phyloP scores from a whole-genome alignment of 2,329 filamentous ascomycete genomes.

The Ceratocystis eucalypticola region DNA sequence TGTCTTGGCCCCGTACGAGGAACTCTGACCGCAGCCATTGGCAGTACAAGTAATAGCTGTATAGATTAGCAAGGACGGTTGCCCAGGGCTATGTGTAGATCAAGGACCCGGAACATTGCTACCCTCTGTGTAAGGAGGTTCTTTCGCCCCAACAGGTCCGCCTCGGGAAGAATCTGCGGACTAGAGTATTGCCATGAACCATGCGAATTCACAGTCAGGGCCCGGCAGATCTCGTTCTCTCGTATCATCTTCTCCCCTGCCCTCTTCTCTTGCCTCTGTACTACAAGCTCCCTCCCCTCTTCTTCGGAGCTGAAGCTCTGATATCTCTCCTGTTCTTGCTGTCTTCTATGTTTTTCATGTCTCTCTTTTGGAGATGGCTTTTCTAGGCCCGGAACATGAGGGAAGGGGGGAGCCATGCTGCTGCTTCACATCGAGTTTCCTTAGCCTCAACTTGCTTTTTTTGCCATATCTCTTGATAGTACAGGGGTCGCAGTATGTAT shows the following conservation, averaged over 20 bases:
- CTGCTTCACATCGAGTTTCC: constrained; percentile 8
- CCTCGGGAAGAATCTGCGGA: not conserved
- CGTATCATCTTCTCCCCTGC: not conserved
- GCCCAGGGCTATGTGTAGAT: not conserved
- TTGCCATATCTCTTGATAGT: not conserved
- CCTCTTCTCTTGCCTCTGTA: not conserved
- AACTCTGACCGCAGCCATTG: not conserved
- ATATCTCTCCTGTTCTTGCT: constrained; percentile 8
- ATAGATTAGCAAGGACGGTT: not conserved
- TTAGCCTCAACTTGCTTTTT: constrained; percentile 4
- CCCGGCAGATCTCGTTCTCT: not conserved
- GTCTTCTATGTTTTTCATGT: not conserved
- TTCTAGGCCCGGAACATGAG: not conserved
- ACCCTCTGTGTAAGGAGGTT: not conserved
- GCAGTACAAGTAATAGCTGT: not conserved
- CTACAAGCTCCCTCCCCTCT: not conserved
- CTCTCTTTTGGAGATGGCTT: not conserved
- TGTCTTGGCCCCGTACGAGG: not conserved
- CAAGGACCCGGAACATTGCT: not conserved
- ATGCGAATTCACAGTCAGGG: not conserved
- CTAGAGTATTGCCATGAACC: no score
- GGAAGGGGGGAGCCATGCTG: not conserved
- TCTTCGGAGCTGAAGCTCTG: not conserved
- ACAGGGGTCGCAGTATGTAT: not conserved
- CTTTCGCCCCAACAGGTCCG: not conserved